Base-by-base conservation (phyloP, 2,329 filamentous ascomycete species). In the Aspergillus hiratsukae region DNA sequence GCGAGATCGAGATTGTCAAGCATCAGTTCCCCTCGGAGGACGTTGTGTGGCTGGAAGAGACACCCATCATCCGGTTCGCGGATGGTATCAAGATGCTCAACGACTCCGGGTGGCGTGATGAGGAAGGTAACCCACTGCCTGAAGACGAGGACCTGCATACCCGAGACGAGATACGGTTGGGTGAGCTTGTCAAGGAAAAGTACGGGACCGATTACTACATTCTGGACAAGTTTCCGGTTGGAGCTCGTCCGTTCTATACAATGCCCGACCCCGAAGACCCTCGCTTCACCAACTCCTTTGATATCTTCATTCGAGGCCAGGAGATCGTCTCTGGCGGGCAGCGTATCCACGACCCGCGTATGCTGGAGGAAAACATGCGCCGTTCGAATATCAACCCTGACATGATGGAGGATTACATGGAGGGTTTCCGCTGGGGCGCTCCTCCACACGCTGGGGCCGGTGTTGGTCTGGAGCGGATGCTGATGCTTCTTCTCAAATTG, bases 301-400 rank as follows among this genome's bases (percentile, higher is more conserved):
- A 97, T 71, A 95, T 97, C 56, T 97, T 97, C 76, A 83, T 96
- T 46, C 88, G 92, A 29, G 92, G 92, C 0, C 92, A 97, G 69
- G 92, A 97, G 72, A 94, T 97, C 56, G 86, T 93, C 48, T 93
- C 90, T 1, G 92, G 92, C 64, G 92, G 92, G 7, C 92, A 97
- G 74, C 91, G 92, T 83, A 95, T 97, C 61, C 89, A 97, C 71
- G 87, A 94, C 59, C 83, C 89, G 0, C 76, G 81, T 4, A 82
- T 89, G 69, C 80, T 97, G n/a, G 82, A 87, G 48, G 82, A 87
- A 65, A 89, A 88, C 68, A 91, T 97, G 88, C 81, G 82, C 58
- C 83, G 83, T 49, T 81, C 84, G 49, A 90, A 90, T 57, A 87
- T 97, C 57, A 82, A 89, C 27, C 89, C 90, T 1, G 81, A 84